Percentiles rank a stretch among this genome's conserved stretches.
Evolutionary conservation across 2,329 filamentous ascomycete species (phyloP).

Genomic region (Hypoxylon sp.): DNA sequence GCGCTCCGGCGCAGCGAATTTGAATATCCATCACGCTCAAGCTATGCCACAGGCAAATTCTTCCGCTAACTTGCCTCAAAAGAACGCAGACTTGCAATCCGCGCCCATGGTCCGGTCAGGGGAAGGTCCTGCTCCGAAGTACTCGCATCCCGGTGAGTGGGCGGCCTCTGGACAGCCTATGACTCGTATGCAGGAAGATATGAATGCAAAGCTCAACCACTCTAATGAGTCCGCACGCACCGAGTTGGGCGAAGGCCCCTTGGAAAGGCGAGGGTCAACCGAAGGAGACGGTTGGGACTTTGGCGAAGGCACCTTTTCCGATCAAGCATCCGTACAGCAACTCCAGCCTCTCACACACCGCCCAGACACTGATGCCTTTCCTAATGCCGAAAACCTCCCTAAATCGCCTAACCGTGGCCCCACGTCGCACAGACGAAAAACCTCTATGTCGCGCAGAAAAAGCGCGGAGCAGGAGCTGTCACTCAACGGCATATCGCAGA

Average conservation of each 20-base stretch:
- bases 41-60: constrained; percentile 61
- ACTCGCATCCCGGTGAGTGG: constrained; percentile 53
- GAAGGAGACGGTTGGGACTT: constrained; percentile 93
- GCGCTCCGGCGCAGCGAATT: constrained; percentile 65
- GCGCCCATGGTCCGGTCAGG: constrained; percentile 69
- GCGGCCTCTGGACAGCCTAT: constrained; percentile 46
- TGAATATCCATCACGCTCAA: constrained; percentile 72
- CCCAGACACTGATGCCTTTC: constrained; percentile 90
- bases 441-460: constrained; percentile 80
- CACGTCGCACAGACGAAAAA: constrained; percentile 82
- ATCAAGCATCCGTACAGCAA: constrained; percentile 63
- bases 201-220: constrained; percentile 55
- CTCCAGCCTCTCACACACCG: constrained; percentile 69
- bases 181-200: constrained; percentile 50
- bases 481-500: constrained; percentile 65
- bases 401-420: constrained; percentile 83
- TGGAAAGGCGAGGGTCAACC: constrained; percentile 64
- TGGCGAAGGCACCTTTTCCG: constrained; percentile 79
- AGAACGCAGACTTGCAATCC: constrained; percentile 60
- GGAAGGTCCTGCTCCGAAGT: constrained; percentile 63
- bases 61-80: constrained; percentile 52
- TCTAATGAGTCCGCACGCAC: constrained; percentile 58
- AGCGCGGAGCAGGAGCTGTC: constrained; percentile 77
- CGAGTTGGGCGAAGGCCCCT: constrained; percentile 60
- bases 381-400: constrained; percentile 81